Evolutionary conservation across 768 basidiomycete species (phyloP), one percentile per base, ranked within the genome.

Genomic region (Lentinula sp.): DNA sequence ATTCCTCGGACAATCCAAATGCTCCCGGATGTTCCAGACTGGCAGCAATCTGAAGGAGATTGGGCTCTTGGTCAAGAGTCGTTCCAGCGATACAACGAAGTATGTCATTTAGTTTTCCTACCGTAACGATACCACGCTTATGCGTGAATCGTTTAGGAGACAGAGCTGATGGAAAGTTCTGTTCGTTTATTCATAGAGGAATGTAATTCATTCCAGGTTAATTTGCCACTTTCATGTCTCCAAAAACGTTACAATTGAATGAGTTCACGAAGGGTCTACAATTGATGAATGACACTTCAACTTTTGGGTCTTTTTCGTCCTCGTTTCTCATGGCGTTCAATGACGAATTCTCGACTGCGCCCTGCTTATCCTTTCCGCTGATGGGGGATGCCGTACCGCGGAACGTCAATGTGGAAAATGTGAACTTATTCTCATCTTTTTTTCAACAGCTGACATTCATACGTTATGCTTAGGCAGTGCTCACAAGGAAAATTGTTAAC

Each of bases 101-200:
- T 87, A 67, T 61, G 75, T 62, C 33, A 28, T 28, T 23, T 37
- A 42, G 4, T 60, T 49, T 37, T 18, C n/a, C 53, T 16, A 55
- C 6, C 33, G 41, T 32, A 9, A 39, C 28, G 35, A 37, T 32
- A 33, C 23, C 41, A 35, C 35, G 46, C 8, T 35, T 36, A 56
- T 32, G 15, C 8, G 16, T 2, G 45, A 53, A 65, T 33, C 65
- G 43, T 48, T n/a, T 46, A 91, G 90, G 81, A 84, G 48, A 73
- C 72, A n/a, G 81, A 80, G 54, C 66, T 91, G 52, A 85, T 90
- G 82, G 90, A 92, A 46, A 84, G 81, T 4, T 77, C 84, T 12
- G 75, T 92, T 56, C 81, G 91, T 16, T 73, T 79, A 15, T 81
- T 88, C 59, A 78, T 89, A 4, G 91, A 93, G 68, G 90, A 91